Evolutionary conservation across 768 basidiomycete genomes (phyloP).

Genomic region (Hygrocybe punicea): DNA sequence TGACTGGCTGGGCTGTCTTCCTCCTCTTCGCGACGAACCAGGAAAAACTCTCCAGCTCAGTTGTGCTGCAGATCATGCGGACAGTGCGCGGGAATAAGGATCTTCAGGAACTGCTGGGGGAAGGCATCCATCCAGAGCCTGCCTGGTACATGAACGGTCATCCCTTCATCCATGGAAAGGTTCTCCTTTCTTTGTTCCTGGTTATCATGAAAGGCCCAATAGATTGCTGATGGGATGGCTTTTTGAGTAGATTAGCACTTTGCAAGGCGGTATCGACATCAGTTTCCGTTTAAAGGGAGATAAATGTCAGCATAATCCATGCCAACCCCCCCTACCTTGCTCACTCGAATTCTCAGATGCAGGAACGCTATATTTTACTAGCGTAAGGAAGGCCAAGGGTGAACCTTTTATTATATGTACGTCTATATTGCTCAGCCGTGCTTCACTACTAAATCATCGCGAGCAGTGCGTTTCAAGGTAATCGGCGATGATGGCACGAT

Average conservation of each 20-base stretch:
- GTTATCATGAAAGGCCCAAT: not conserved
- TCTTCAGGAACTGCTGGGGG: slow-evolving; percentile 55
- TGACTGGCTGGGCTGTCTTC: slow-evolving; percentile 65
- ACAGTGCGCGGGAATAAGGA: slow-evolving; percentile 52
- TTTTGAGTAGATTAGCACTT: slow-evolving; percentile 57
- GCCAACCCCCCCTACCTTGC: not conserved
- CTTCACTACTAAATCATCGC: slow-evolving; percentile 1
- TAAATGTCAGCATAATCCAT: slow-evolving; percentile 44
- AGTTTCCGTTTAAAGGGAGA: slow-evolving; percentile 74
- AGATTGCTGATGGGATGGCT: not conserved
- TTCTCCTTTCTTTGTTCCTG: slow-evolving; percentile 36
- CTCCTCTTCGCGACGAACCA: slow-evolving; percentile 70
- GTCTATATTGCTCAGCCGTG: slow-evolving; percentile 25
- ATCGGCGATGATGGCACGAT: slow-evolving; percentile 59
- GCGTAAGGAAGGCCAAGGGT: slow-evolving; percentile 73
- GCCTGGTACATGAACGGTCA: slow-evolving; percentile 77
- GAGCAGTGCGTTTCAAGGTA: slow-evolving; percentile 61
- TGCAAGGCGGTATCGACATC: slow-evolving; percentile 74
- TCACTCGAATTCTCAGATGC: slow-evolving; percentile 41
- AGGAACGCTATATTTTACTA: slow-evolving; percentile 81
- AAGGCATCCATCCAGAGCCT: slow-evolving; percentile 60
- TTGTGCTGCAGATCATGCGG: slow-evolving; percentile 62
- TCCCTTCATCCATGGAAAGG: slow-evolving; percentile 65
- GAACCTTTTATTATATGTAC: slow-evolving; percentile 63
- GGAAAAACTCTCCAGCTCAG: slow-evolving; percentile 73